phyloP scores from a whole-genome alignment of 805 yeast species.

The Candida namnaoensis region DNA sequence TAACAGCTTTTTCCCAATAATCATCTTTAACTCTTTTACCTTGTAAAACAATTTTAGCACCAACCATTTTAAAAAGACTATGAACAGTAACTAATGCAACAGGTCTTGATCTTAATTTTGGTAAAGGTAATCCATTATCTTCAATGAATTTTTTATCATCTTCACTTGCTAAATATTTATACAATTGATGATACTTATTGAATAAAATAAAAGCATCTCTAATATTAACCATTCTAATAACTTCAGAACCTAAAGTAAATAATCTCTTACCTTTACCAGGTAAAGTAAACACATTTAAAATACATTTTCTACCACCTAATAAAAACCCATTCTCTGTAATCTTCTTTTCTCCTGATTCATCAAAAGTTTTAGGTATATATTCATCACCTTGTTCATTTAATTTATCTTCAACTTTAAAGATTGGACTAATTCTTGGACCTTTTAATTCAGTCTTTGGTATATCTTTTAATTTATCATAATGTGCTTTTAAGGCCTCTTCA shows the following conservation, averaged over 20 bases:
- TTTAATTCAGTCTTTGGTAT: slow-evolving; percentile 1
- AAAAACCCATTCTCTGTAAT: slow-evolving; percentile 29
- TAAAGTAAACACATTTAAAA: slow-evolving; percentile 30
- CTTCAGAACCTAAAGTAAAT: slow-evolving; percentile 31
- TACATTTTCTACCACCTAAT: slow-evolving; percentile 27
- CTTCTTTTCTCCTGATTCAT: slow-evolving; percentile 37
- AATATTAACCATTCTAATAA: slow-evolving; percentile 31
- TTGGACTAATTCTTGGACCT: background rate
- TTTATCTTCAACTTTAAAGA: slow-evolving; percentile 7
- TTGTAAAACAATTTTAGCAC: slow-evolving; percentile 35
- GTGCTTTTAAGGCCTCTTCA: slow-evolving; percentile 5
- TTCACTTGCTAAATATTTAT: slow-evolving; percentile 25
- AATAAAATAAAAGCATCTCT: slow-evolving; percentile 48
- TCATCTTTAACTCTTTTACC: slow-evolving; percentile 46
- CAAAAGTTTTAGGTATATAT: slow-evolving; percentile 20
- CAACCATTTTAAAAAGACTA: slow-evolving; percentile 38
- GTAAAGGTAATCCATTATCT: slow-evolving; percentile 15
- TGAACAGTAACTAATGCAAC: slow-evolving; percentile 26
- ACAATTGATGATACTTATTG: slow-evolving; percentile 26
- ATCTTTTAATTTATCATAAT: slow-evolving; percentile 7
- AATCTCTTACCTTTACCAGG: slow-evolving; percentile 27
- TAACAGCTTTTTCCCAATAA: slow-evolving; percentile 42
- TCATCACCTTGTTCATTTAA: slow-evolving; percentile 20
- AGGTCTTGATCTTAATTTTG: slow-evolving; percentile 13
- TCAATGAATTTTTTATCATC: slow-evolving; percentile 28